Evolutionary conservation across 2,329 filamentous ascomycete species (phyloP).

Genomic region (Botrytis hyacinthi): DNA sequence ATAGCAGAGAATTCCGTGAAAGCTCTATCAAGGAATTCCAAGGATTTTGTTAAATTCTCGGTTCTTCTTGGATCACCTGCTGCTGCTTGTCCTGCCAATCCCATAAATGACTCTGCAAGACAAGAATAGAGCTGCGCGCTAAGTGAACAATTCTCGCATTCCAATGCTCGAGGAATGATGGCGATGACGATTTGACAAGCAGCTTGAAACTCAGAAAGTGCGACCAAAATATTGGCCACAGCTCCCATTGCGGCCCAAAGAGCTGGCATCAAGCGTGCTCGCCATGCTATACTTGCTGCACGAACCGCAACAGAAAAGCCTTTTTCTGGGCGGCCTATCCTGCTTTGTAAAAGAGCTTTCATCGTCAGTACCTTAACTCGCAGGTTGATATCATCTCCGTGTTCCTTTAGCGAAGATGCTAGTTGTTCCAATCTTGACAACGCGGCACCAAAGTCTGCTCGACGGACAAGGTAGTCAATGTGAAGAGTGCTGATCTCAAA

Average conservation of each 20-base stretch:
- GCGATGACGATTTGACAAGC: constrained; percentile 56
- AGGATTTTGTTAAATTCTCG: constrained; percentile 47
- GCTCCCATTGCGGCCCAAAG: constrained; percentile 60
- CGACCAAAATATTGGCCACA: constrained; percentile 57
- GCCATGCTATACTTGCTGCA: constrained; percentile 61
- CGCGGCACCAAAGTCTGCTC: constrained; percentile 52
- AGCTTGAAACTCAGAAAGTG: constrained; percentile 58
- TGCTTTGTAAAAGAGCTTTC: constrained; percentile 61
- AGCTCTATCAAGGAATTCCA: constrained; percentile 35
- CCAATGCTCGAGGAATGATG: constrained; percentile 63
- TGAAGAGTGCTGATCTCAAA: constrained; percentile 58
- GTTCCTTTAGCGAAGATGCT: constrained; percentile 50
- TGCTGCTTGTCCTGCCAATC: constrained; percentile 52
- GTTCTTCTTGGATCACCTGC: constrained; percentile 42
- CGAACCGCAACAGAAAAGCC: constrained; percentile 65
- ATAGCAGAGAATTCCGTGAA: constrained; percentile 53
- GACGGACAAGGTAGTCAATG: constrained; percentile 57
- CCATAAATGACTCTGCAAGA: constrained; percentile 64
- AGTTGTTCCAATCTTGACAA: constrained; percentile 53
- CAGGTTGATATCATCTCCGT: constrained; percentile 59
- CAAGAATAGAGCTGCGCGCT: constrained; percentile 57
- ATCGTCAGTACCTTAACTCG: constrained; percentile 59
- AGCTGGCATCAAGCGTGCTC: constrained; percentile 55
- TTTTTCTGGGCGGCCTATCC: constrained; percentile 57
- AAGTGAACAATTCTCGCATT: constrained; percentile 56